A percentile compares a stretch with the other conserved stretches of the same genome.
These are phyloP conservation scores for Pleomassaria siparia DNA, from an alignment of 2,329 filamentous ascomycete species.

Conservation along the genomic window DNA sequence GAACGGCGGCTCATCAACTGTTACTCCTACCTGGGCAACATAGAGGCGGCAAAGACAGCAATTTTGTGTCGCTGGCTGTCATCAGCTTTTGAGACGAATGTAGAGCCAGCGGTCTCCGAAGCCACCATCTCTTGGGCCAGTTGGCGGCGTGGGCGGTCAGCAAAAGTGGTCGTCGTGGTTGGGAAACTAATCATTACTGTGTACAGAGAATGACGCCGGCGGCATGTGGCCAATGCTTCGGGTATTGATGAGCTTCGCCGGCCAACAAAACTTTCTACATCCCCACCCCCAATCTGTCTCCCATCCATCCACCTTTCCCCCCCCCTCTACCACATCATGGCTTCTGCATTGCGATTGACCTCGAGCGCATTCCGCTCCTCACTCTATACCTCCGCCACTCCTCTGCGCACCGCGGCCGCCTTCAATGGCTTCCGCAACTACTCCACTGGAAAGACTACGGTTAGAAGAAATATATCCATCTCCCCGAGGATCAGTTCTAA, in stretches of 20 bases:
- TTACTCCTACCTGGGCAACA: not conserved
- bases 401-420: slow-evolving; percentile 69
- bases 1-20: not conserved
- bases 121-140: not conserved
- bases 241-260: slow-evolving; percentile 1
- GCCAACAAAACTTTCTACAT: slow-evolving; percentile 1
- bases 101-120: slow-evolving; percentile 1
- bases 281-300: slow-evolving; percentile 8
- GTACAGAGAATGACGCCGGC: slow-evolving; percentile 10
- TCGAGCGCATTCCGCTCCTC: slow-evolving; percentile 80
- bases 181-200: too few relatives aligned
- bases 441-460: slow-evolving; percentile 83
- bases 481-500: slow-evolving; percentile 26
- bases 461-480: slow-evolving; percentile 46
- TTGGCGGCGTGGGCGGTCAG: not conserved
- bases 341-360: slow-evolving; percentile 78
- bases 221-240: slow-evolving; percentile 11
- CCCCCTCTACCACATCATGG: slow-evolving; percentile 61
- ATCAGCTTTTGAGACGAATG: not conserved
- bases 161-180: not conserved
- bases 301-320: slow-evolving; percentile 30
- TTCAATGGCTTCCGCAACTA: slow-evolving; percentile 88
- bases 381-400: slow-evolving; percentile 61
- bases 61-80: not conserved
- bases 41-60: not conserved